These are phyloP conservation scores for Debaryomyces castellii DNA, from an alignment of 805 yeast genomes.

Conservation along the genomic window DNA sequence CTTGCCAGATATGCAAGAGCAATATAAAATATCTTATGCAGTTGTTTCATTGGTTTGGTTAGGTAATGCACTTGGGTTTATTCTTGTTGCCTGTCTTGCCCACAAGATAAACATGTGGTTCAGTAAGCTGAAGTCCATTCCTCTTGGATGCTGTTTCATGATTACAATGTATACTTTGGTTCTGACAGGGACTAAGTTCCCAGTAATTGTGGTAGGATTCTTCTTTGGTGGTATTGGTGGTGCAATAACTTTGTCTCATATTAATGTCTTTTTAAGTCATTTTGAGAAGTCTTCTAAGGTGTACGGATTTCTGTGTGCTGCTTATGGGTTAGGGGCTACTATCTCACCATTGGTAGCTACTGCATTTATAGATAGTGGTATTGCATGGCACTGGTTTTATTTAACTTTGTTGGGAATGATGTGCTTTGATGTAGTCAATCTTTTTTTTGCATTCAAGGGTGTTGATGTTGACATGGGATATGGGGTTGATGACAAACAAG, in stretches of 20 bases:
- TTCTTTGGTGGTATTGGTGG: conserved; percentile 60
- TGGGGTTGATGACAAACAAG: conserved; percentile 28
- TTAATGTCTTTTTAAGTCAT: conserved; percentile 50
- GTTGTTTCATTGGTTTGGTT: conserved; percentile 29
- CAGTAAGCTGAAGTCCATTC: conserved; percentile 17
- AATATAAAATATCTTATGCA: conserved; percentile 22
- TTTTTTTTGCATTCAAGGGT: conserved; percentile 46
- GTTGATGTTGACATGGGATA: conserved; percentile 44
- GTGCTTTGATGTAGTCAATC: conserved; percentile 27
- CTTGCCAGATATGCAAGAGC: conserved; percentile 23
- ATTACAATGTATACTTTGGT: conserved; percentile 45
- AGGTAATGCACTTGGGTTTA: conserved; percentile 26
- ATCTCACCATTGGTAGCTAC: conserved; percentile 67
- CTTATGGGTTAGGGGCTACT: conserved; percentile 73
- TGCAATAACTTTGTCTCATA: conserved; percentile 50
- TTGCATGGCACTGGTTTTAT: conserved; percentile 56
- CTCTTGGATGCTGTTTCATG: conserved; percentile 34
- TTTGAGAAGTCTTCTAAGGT: conserved; percentile 55
- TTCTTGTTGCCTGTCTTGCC: conserved; percentile 21
- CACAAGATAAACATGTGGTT: conserved; percentile 23
- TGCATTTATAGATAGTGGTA: conserved; percentile 46
- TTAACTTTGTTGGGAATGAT: conserved; percentile 46
- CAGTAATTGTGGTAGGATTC: conserved; percentile 48
- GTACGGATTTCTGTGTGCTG: conserved; percentile 65
- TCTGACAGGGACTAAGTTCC: conserved; percentile 49